phyloP scores from a whole-genome alignment of 2,329 filamentous ascomycete species.

The Aciculosporium take region DNA sequence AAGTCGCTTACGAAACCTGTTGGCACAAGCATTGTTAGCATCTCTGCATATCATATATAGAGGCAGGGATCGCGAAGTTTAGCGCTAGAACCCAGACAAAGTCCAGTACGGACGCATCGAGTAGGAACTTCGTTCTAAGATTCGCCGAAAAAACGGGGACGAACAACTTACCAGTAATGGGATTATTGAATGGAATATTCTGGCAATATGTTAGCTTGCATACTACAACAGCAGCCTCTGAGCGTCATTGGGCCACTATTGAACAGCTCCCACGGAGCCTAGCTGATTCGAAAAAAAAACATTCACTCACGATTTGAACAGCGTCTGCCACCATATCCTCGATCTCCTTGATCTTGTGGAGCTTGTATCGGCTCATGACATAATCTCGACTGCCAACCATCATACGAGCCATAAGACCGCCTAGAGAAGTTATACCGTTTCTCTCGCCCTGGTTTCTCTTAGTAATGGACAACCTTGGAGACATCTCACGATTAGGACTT shows the following conservation, averaged over 20 bases:
- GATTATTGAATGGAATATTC: constrained; percentile 18
- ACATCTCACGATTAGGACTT: neutral
- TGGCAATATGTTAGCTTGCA: neutral
- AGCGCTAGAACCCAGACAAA: neutral
- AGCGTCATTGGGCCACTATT: too few species aligned
- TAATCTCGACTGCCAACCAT: constrained; percentile 9
- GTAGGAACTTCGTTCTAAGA: neutral
- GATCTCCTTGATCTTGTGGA: constrained; percentile 73
- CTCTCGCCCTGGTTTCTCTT: constrained; percentile 4
- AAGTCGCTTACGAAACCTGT: neutral
- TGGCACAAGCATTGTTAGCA: neutral
- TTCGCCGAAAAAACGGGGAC: too few species aligned
- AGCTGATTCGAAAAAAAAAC: neutral
- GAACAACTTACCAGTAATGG: constrained; percentile 13
- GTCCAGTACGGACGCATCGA: neutral
- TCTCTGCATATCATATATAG: neutral
- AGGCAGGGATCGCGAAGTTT: neutral
- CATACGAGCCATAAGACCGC: constrained; percentile 21
- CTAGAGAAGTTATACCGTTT: constrained; percentile 8
- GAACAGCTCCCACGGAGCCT: neutral
- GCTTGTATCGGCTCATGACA: constrained; percentile 45
- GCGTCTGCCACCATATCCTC: constrained; percentile 60
- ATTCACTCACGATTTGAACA: constrained; percentile 6
- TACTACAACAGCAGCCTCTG: neutral
- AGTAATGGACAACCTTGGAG: neutral